Conservation (phyloP, 140 eudicot species). For the Ambrosia hybrid region DNA sequence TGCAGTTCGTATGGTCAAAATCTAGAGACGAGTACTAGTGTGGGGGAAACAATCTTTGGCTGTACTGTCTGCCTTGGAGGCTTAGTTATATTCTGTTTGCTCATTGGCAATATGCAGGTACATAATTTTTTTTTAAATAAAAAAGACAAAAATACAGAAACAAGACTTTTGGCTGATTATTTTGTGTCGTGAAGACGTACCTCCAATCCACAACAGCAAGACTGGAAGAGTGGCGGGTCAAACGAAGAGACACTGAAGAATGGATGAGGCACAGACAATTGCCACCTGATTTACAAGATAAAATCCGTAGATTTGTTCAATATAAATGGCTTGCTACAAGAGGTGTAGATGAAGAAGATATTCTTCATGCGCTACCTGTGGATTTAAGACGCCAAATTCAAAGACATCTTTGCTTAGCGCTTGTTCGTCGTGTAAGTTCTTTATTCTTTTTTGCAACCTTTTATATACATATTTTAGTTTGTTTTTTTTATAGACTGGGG, state of each 20-base stretch:
- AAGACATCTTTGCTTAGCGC: slow-evolving; percentile 82
- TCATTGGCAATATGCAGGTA: slow-evolving; percentile 93
- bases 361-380: slow-evolving; percentile 61
- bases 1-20: slow-evolving; percentile 85
- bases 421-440: slow-evolving; percentile 81
- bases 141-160: no score
- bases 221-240: slow-evolving; percentile 92
- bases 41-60: slow-evolving; percentile 57
- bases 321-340: slow-evolving; percentile 87
- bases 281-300: slow-evolving; percentile 77
- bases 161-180: background rate
- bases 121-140: no score
- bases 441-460: background rate
- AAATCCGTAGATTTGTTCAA: slow-evolving; percentile 76
- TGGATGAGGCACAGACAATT: slow-evolving; percentile 95
- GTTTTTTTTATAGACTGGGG: background rate
- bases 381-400: slow-evolving; percentile 80
- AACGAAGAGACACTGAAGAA: slow-evolving; percentile 80
- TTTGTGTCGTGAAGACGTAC: slow-evolving; percentile 52
- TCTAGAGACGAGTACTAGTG: slow-evolving; percentile 45
- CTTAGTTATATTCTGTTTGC: slow-evolving; percentile 58
- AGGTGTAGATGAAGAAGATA: slow-evolving; percentile 86
- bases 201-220: slow-evolving; percentile 81
- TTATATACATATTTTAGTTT: slow-evolving; percentile 6
- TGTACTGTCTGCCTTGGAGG: slow-evolving; percentile 64